Base-by-base conservation (phyloP, 208 protist species). In the Wallacemonas rigidus region DNA sequence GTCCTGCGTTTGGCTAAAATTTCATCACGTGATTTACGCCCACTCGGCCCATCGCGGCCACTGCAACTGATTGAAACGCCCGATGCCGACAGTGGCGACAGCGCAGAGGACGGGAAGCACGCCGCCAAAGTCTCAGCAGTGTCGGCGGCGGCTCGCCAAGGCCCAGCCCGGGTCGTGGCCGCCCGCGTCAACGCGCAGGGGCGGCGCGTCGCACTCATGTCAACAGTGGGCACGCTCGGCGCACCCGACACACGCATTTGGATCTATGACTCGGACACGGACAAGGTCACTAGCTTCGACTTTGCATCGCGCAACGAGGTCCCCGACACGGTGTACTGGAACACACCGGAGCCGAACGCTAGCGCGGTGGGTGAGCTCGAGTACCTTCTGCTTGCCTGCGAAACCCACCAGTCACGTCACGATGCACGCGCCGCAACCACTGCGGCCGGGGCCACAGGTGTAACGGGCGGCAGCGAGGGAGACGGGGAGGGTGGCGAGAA, bases 231-330 rank as follows among this genome's bases (percentile, higher is more conserved):
- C 9, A 45, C 76, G 12, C 60, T 86, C 7, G 79, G 80, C 7
- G 51, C 75, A 47, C 81, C 82, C 6, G 92, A 97, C 72, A 90
- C 85, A 62, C 90, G 89, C 44, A 82, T 97, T 50, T 97, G 90
- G 89, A 88, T 97, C 15, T 97, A 92, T 77, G 88, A 97, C 81
- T 80, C 81, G n/a, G 92, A 97, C 80, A 95, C 83, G 2, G 92
- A 97, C 73, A 85, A 89, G 60, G 84, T 91, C 51, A 82, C 72
- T 14, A 86, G 56, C 74, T 95, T 88, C 71, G 92, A 97, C 76
- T 97, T 97, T 72, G 69, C 86, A 12, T 47, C 53, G 4, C 82
- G 85, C 15, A 83, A 85, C 6, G 89, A 95, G 72, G 79, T 92
- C 41, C 93, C 90, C 0, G 82, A 91, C 14, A 77, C 87, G 4